phyloP scores from a whole-genome alignment of 352 stramenopile genomes.

The Globisporangium apiculatum region DNA sequence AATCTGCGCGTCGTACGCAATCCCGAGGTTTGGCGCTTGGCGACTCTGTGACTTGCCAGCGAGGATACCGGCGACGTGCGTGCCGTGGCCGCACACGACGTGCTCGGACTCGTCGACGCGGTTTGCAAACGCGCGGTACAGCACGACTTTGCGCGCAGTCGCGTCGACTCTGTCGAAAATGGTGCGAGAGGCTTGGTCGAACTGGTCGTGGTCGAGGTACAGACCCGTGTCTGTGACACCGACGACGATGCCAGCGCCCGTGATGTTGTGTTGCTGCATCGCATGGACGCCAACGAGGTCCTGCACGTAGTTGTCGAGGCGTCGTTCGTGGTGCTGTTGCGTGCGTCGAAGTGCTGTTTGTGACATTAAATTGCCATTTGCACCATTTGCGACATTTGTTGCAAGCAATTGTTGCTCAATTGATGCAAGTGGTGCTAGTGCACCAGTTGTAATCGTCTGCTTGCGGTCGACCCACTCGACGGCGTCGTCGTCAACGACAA shows the following conservation, averaged over 20 bases:
- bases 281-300: slow-evolving; percentile 44
- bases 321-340: slow-evolving; percentile 11
- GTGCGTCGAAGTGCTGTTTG: no score
- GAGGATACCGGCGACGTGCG: slow-evolving; percentile 80
- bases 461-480: slow-evolving; percentile 71
- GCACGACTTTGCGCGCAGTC: slow-evolving; percentile 69
- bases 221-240: slow-evolving; percentile 71
- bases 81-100: slow-evolving; percentile 77
- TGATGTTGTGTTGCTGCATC: slow-evolving; percentile 62
- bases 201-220: slow-evolving; percentile 77
- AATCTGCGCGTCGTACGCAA: slow-evolving; percentile 71
- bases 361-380: no score
- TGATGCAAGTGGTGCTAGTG: slow-evolving; percentile 18
- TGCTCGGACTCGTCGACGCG: slow-evolving; percentile 53
- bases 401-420: slow-evolving; percentile 33
- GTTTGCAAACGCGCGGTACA: slow-evolving; percentile 78
- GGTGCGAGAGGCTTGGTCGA: slow-evolving; percentile 41
- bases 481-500: slow-evolving; percentile 46
- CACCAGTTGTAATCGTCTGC: slow-evolving; percentile 32
- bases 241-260: slow-evolving; percentile 51
- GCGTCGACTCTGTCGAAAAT: slow-evolving; percentile 55
- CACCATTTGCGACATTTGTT: no score
- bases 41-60: slow-evolving; percentile 50
- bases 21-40: slow-evolving; percentile 41
- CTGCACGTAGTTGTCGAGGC: slow-evolving; percentile 47